phyloP scores from a whole-genome alignment of 2,329 filamentous ascomycete genomes.

The Colletotrichum abscissum region DNA sequence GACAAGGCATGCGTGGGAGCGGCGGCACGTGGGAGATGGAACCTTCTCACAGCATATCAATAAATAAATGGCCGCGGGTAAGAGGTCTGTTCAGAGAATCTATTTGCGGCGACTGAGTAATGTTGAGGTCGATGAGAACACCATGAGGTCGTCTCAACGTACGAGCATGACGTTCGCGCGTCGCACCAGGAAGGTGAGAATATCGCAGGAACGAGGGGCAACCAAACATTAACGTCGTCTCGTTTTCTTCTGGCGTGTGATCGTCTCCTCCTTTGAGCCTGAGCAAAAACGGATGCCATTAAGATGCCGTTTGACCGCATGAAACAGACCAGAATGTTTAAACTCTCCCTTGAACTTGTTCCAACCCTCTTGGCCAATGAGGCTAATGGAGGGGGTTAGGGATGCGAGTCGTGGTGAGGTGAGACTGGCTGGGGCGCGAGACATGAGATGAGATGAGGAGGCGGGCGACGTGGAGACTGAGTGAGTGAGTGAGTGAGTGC shows the following conservation, averaged over 20 bases:
- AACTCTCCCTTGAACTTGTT: conserved; percentile 23
- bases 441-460: conserved; percentile 27
- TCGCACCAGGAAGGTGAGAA: background rate
- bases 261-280: background rate
- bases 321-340: conserved; percentile 28
- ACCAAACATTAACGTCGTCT: conserved; percentile 13
- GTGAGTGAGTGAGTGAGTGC: background rate
- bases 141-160: background rate
- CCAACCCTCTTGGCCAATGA: conserved; percentile 19
- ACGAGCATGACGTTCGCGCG: background rate
- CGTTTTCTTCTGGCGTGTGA: background rate
- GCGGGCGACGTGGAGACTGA: background rate
- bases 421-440: conserved; percentile 10
- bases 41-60: too few relatives aligned
- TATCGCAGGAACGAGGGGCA: conserved; percentile 6
- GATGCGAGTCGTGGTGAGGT: conserved; percentile 13
- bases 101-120: background rate
- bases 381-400: background rate
- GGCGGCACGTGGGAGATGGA: background rate
- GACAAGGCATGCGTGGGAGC: background rate
- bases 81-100: background rate
- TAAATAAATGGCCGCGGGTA: background rate
- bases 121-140: background rate
- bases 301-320: conserved; percentile 26
- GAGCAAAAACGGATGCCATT: background rate